Percentiles rank a stretch among this genome's conserved stretches.
phyloP scores from a whole-genome alignment of 2,329 filamentous ascomycete genomes.

The Phialophora macrospora region DNA sequence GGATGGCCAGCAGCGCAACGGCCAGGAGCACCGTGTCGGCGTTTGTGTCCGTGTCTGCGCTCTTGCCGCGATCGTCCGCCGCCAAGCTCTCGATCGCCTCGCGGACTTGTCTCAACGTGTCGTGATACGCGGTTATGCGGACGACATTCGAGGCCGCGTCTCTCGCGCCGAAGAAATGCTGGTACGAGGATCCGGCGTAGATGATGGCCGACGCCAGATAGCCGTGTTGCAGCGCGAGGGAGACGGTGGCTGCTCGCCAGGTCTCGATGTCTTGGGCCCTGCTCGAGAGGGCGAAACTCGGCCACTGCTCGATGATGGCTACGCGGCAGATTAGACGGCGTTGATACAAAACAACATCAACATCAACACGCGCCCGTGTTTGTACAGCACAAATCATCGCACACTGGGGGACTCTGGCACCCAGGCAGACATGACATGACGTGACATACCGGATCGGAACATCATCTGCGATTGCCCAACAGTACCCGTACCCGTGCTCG shows the following conservation, averaged over 20 bases:
- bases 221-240: conserved; percentile 15
- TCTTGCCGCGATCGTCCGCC: neutral
- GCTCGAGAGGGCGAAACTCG: conserved; percentile 23
- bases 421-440: neutral
- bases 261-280: conserved; percentile 20
- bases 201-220: conserved; percentile 26
- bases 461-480: conserved; percentile 10
- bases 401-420: neutral
- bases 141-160: conserved; percentile 12
- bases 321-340: conserved; percentile 5
- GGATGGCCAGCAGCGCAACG: conserved; percentile 24
- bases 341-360: neutral
- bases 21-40: conserved; percentile 25
- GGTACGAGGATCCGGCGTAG: conserved; percentile 27
- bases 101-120: conserved; percentile 20
- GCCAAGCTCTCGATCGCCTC: conserved; percentile 3
- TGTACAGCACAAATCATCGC: neutral
- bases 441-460: conserved; percentile 24
- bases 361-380: neutral
- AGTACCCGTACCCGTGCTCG: neutral
- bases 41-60: neutral
- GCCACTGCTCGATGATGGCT: conserved; percentile 30
- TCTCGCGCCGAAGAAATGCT: conserved; percentile 23
- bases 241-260: conserved; percentile 20
- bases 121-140: conserved; percentile 20